Evolutionary conservation across 2,329 filamentous ascomycete genomes (phyloP).

Genomic region (Pseudocercospora pini-densiflorae): DNA sequence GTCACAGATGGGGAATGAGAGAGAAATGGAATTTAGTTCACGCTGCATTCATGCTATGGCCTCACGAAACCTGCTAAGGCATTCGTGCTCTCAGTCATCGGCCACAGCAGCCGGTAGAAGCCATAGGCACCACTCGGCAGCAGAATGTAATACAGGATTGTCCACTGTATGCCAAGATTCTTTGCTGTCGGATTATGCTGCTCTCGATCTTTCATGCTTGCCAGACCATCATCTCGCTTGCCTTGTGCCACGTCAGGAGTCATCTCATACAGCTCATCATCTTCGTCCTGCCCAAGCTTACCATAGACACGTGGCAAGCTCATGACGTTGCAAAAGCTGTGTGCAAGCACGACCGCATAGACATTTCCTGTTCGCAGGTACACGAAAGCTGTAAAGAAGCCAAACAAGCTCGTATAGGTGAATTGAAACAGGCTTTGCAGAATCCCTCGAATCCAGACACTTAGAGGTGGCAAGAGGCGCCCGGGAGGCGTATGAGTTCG

Average conservation of each 20-base stretch:
- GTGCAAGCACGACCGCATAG: conserved; percentile 73
- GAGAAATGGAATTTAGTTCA: neutral
- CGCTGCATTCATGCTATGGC: conserved; percentile 7
- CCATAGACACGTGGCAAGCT: conserved; percentile 89
- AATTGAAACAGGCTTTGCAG: conserved; percentile 82
- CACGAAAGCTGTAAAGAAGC: conserved; percentile 88
- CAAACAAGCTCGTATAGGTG: conserved; percentile 88
- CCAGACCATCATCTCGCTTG: conserved; percentile 32
- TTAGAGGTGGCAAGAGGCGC: conserved; percentile 17
- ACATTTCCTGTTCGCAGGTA: conserved; percentile 85
- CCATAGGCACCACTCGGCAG: conserved; percentile 71
- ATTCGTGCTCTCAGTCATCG: conserved; percentile 68
- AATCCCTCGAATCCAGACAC: conserved; percentile 46
- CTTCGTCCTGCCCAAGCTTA: conserved; percentile 61
- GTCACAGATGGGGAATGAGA: neutral
- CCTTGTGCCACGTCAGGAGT: conserved; percentile 38
- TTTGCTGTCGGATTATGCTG: conserved; percentile 36
- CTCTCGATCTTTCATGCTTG: conserved; percentile 14
- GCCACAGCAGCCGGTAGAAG: conserved; percentile 75
- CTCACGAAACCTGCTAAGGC: conserved; percentile 46
- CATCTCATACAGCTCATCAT: conserved; percentile 34
- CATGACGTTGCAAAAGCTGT: conserved; percentile 91
- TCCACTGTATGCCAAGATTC: conserved; percentile 63
- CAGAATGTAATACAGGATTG: conserved; percentile 76
- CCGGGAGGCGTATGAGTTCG: conserved; percentile 69